phyloP scores from a whole-genome alignment of 208 protist genomes.

The Wallacemonas rigidus region DNA sequence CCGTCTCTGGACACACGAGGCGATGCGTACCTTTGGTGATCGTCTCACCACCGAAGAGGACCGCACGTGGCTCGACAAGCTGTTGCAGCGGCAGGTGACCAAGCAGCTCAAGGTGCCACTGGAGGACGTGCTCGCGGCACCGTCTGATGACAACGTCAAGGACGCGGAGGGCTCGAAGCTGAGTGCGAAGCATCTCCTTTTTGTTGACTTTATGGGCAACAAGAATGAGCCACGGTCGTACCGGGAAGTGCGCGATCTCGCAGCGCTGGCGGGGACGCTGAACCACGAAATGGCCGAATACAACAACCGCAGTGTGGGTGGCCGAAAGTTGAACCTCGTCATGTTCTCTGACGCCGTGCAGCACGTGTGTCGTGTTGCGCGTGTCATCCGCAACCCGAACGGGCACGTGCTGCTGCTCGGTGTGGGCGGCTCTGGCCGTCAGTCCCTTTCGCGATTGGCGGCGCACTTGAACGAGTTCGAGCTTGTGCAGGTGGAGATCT shows the following conservation, averaged over 20 bases:
- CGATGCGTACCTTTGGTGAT: constrained; percentile 94
- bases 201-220: constrained; percentile 92
- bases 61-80: constrained; percentile 91
- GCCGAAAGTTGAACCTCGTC: constrained; percentile 94
- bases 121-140: constrained; percentile 61
- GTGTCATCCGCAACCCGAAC: constrained; percentile 95
- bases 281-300: constrained; percentile 94
- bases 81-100: constrained; percentile 73
- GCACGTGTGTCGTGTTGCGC: constrained; percentile 95
- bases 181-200: constrained; percentile 72
- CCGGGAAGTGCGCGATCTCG: constrained; percentile 88
- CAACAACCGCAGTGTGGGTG: constrained; percentile 77
- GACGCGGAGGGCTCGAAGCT: neutral
- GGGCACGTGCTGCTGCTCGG: constrained; percentile 97
- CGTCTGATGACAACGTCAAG: neutral
- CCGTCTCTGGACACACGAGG: constrained; percentile 96
- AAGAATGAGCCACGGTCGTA: constrained; percentile 84
- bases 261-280: constrained; percentile 74
- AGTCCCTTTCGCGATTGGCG: constrained; percentile 96
- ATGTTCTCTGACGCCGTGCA: constrained; percentile 98
- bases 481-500: constrained; percentile 95
- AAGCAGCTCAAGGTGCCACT: constrained; percentile 82
- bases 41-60: constrained; percentile 93
- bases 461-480: constrained; percentile 95
- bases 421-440: constrained; percentile 97